A percentile compares a stretch with the other conserved stretches of the same genome.
Conservation (phyloP, 2,329 filamentous ascomycete species). For the Ceratocystis cubensis region DNA sequence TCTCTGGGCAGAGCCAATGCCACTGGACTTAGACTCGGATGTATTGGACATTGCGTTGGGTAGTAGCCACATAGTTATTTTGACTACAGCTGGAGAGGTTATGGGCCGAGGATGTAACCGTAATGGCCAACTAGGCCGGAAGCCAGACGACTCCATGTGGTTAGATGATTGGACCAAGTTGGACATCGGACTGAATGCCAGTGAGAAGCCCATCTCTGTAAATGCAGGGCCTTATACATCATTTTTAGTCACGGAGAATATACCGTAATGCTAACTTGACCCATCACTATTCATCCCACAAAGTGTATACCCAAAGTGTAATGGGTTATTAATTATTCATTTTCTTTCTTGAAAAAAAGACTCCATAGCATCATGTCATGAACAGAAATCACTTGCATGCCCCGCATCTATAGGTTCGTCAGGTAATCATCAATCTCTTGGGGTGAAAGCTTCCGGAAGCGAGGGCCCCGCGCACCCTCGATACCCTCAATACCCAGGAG, state of each 20-base stretch:
- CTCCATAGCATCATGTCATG: conserved; percentile 21
- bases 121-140: conserved; percentile 46
- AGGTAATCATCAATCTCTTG: conserved; percentile 99
- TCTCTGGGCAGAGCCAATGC: conserved; percentile 29
- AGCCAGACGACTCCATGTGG: conserved; percentile 12
- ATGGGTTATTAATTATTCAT: conserved; percentile 19
- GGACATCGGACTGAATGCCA: conserved; percentile 25
- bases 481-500: conserved; percentile 84
- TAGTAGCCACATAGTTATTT: conserved; percentile 43
- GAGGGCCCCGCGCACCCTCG: conserved; percentile 68
- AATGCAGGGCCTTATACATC: conserved; percentile 38
- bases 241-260: conserved; percentile 32
- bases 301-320: conserved; percentile 2
- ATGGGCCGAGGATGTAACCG: conserved; percentile 45
- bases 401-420: conserved; percentile 69
- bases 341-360: conserved; percentile 17
- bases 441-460: conserved; percentile 88
- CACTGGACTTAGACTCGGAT: conserved; percentile 37
- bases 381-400: conserved; percentile 17
- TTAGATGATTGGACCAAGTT: conserved; percentile 31
- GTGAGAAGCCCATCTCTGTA: conserved; percentile 30
- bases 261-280: neutral
- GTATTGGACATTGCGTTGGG: conserved; percentile 47
- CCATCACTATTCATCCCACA: neutral
- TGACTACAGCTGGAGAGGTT: conserved; percentile 38